A percentile compares a stretch with the other conserved stretches of the same genome.
Evolutionary conservation across 2,329 filamentous ascomycete genomes (phyloP).

Genomic region (Emericellopsis atlantica): DNA sequence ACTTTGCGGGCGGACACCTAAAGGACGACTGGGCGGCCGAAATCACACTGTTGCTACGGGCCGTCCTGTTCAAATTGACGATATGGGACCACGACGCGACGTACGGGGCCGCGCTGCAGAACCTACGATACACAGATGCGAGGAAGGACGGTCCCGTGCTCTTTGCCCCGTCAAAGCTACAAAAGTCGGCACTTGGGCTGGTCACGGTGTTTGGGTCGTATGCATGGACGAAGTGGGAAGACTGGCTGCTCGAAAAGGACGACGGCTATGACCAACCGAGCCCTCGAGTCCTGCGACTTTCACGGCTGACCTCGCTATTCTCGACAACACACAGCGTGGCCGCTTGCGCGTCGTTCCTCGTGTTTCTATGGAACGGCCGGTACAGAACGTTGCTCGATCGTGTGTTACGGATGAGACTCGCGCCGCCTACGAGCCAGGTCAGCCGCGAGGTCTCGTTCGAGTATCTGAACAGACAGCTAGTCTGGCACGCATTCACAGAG

Average conservation of each 20-base stretch:
- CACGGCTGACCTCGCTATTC: conserved; percentile 53
- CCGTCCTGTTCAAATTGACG: conserved; percentile 82
- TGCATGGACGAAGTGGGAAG: conserved; percentile 84
- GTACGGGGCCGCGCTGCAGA: conserved; percentile 87
- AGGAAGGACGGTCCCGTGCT: conserved; percentile 50
- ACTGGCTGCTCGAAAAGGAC: conserved; percentile 66
- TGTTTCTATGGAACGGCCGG: conserved; percentile 81
- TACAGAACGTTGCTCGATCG: conserved; percentile 88
- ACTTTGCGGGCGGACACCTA: conserved; percentile 62
- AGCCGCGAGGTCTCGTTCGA: conserved; percentile 92
- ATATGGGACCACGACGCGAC: conserved; percentile 96
- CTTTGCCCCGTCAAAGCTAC: conserved; percentile 61
- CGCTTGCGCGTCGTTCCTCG: conserved; percentile 73
- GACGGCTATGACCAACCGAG: conserved; percentile 57
- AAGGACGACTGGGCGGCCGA: conserved; percentile 82
- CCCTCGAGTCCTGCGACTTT: conserved; percentile 41
- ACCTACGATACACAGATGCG: conserved; percentile 80
- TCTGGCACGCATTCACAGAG: conserved; percentile 99
- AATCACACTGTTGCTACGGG: conserved; percentile 65
- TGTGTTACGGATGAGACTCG: conserved; percentile 69
- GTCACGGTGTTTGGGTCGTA: conserved; percentile 82
- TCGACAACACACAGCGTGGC: conserved; percentile 70
- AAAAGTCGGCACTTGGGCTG: conserved; percentile 75
- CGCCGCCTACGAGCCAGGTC: conserved; percentile 73
- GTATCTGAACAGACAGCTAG: conserved; percentile 91